Conservation (phyloP, 805 yeast genomes). For the Saccharomycopsis lassenensis region DNA sequence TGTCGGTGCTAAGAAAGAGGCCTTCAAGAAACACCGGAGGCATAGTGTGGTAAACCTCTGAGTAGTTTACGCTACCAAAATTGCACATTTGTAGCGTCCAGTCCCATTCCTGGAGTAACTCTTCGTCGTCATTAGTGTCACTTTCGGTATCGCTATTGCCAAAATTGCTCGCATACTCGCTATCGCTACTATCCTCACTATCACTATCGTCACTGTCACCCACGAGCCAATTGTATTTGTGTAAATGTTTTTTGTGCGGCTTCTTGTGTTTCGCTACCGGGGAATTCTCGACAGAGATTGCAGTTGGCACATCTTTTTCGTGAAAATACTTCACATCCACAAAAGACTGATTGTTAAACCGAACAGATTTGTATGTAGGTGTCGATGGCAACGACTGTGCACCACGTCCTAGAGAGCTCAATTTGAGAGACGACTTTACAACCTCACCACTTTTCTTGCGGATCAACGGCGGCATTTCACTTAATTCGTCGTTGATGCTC, state of each 20-base stretch:
- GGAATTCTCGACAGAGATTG: constrained; percentile 58
- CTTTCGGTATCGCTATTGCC: constrained; percentile 19
- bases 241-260: constrained; percentile 11
- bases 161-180: constrained; percentile 16
- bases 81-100: constrained; percentile 26
- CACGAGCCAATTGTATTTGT: constrained; percentile 15
- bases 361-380: constrained; percentile 66
- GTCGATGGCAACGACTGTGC: constrained; percentile 39
- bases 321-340: constrained; percentile 65
- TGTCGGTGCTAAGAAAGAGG: constrained; percentile 47
- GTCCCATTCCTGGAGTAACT: constrained; percentile 13
- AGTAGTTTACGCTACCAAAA: constrained; percentile 21
- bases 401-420: constrained; percentile 24
- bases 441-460: constrained; percentile 86
- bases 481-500: neutral
- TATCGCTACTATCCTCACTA: constrained; percentile 17
- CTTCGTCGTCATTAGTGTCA: constrained; percentile 19
- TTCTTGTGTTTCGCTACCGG: constrained; percentile 29
- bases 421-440: constrained; percentile 61
- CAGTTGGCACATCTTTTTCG: constrained; percentile 62
- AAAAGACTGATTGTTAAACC: constrained; percentile 52
- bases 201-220: constrained; percentile 19
- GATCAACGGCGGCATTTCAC: constrained; percentile 31
- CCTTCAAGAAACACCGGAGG: constrained; percentile 53
- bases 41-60: constrained; percentile 17